Evolutionary conservation across 805 yeast species (phyloP).

Genomic region (Candida maesae): DNA sequence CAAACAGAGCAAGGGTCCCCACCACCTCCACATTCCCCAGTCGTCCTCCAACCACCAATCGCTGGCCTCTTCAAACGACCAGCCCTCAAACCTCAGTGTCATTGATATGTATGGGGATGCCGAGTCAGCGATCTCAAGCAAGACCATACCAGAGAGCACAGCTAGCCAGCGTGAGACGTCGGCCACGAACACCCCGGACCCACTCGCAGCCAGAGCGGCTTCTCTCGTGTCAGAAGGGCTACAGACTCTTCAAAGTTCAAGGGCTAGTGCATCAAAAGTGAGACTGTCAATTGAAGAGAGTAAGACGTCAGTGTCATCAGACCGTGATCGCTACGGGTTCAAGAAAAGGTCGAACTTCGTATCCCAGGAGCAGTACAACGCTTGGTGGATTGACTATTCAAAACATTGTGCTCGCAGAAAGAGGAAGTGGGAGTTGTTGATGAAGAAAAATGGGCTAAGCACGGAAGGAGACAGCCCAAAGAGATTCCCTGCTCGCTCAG

Average conservation of each 20-base stretch:
- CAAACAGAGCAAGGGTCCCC: background rate
- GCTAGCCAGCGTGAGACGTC: too few species aligned
- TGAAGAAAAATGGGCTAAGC: constrained; percentile 65
- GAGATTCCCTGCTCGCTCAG: constrained; percentile 74
- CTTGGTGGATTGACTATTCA: constrained; percentile 72
- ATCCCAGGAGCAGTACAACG: constrained; percentile 54
- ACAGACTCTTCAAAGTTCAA: constrained; percentile 10
- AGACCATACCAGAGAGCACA: too few species aligned
- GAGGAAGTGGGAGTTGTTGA: constrained; percentile 68
- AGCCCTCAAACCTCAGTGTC: constrained; percentile 31
- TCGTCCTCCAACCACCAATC: background rate
- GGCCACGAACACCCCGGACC: background rate
- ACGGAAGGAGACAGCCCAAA: constrained; percentile 47
- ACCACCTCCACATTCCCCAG: constrained; percentile 2
- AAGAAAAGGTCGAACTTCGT: constrained; percentile 58
- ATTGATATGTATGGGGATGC: constrained; percentile 35
- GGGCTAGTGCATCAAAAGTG: constrained; percentile 11
- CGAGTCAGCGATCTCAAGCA: constrained; percentile 7
- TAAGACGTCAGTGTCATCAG: constrained; percentile 9
- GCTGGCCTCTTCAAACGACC: constrained; percentile 16
- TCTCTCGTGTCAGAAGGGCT: too few species aligned
- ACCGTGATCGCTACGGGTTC: constrained; percentile 82
- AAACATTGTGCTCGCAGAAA: constrained; percentile 61
- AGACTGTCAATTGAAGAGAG: constrained; percentile 14
- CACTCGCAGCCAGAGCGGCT: background rate